Conservation (phyloP, 208 protist species). For the Trypanosoma grayi region DNA sequence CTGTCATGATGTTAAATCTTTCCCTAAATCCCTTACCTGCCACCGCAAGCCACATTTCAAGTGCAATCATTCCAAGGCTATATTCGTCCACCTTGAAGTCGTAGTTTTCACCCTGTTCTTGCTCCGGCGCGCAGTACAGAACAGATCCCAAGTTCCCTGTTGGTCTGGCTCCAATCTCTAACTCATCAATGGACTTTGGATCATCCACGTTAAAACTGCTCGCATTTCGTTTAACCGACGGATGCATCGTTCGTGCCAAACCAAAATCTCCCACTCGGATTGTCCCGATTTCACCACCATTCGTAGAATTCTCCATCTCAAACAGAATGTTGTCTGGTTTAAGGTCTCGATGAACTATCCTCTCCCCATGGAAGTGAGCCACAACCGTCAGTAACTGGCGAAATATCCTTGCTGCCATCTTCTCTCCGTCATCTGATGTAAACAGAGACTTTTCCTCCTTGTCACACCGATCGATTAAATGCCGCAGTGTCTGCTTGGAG, state of each 20-base stretch:
- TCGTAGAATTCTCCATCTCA: conserved; percentile 44
- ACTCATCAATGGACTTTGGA: conserved; percentile 1
- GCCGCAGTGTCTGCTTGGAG: conserved; percentile 58
- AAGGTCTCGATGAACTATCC: conserved; percentile 78
- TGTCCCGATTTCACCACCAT: conserved; percentile 48
- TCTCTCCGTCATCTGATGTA: conserved; percentile 47
- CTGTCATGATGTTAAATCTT: conserved; percentile 73
- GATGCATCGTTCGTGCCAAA: conserved; percentile 55
- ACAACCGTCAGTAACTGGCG: conserved; percentile 75
- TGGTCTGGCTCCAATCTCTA: conserved; percentile 1
- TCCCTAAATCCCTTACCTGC: conserved; percentile 77
- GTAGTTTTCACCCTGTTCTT: conserved; percentile 70
- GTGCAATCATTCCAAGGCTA: conserved; percentile 83
- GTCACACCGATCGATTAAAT: conserved; percentile 72
- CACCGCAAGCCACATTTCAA: conserved; percentile 87
- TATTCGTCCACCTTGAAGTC: conserved; percentile 88
- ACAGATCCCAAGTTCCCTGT: conserved; percentile 74
- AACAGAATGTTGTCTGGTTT: conserved; percentile 87
- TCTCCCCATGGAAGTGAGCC: conserved; percentile 68
- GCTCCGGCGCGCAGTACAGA: conserved; percentile 83
- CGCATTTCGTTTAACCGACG: conserved; percentile 38
- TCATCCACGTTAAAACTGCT: conserved; percentile 48
- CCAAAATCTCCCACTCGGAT: conserved; percentile 86
- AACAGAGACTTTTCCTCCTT: conserved; percentile 38
- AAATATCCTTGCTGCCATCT: conserved; percentile 63